These are phyloP conservation scores for Alternaria viburni DNA, from an alignment of 2,329 filamentous ascomycete species.

Conservation along the genomic window DNA sequence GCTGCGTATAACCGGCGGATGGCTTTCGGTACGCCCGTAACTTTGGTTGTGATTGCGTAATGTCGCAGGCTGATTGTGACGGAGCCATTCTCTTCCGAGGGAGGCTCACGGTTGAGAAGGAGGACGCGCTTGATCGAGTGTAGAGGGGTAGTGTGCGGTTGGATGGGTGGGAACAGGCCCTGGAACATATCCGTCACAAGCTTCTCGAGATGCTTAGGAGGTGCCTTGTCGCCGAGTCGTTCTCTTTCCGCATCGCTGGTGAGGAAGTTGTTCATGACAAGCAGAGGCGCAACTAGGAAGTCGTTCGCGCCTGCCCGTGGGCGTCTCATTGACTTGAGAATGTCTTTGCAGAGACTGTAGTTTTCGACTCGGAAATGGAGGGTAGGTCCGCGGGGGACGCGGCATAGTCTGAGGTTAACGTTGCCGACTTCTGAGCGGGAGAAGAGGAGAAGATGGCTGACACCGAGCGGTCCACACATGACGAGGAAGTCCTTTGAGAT, in stretches of 20 bases:
- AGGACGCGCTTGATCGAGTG: slow-evolving; percentile 92
- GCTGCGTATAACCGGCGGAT: slow-evolving; percentile 84
- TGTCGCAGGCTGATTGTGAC: slow-evolving; percentile 90
- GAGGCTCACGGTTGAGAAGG: slow-evolving; percentile 80
- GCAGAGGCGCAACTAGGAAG: slow-evolving; percentile 81
- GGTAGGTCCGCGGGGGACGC: slow-evolving; percentile 89
- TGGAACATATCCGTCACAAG: slow-evolving; percentile 95
- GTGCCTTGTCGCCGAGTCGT: slow-evolving; percentile 58
- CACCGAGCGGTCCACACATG: slow-evolving; percentile 93
- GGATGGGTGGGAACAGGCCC: slow-evolving; percentile 93
- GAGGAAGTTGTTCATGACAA: slow-evolving; percentile 98
- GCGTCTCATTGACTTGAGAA: slow-evolving; percentile 81
- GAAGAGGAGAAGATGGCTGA: slow-evolving; percentile 91
- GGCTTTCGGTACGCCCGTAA: slow-evolving; percentile 82
- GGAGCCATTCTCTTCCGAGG: slow-evolving; percentile 52
- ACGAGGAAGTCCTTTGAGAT: slow-evolving; percentile 86
- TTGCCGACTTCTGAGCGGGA: slow-evolving; percentile 89
- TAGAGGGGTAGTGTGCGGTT: slow-evolving; percentile 86
- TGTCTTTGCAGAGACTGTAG: slow-evolving; percentile 92
- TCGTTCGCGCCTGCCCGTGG: slow-evolving; percentile 80
- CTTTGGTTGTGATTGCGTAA: slow-evolving; percentile 92
- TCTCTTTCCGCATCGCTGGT: slow-evolving; percentile 59
- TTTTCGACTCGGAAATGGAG: slow-evolving; percentile 93
- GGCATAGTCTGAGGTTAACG: slow-evolving; percentile 85
- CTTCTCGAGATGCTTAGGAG: slow-evolving; percentile 93